phyloP scores from a whole-genome alignment of 371 early-diverging fungal species.

The Umbelopsis sp. region DNA sequence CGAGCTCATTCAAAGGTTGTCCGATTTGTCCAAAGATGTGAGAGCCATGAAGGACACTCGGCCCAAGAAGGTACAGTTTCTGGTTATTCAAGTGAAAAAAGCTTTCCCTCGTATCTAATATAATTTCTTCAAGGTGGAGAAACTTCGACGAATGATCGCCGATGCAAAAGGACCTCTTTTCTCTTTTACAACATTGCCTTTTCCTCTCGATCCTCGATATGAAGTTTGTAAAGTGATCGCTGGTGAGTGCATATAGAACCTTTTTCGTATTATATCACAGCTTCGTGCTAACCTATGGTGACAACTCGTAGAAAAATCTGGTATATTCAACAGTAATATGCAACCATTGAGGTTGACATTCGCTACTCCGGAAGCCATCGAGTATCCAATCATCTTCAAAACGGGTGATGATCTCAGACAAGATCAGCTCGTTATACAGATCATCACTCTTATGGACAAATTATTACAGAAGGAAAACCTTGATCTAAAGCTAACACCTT shows the following conservation, averaged over 20 bases:
- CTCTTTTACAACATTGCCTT: slow-evolving; percentile 77
- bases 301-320: slow-evolving; percentile 65
- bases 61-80: slow-evolving; percentile 69
- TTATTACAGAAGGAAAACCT: slow-evolving; percentile 92
- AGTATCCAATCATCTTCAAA: slow-evolving; percentile 94
- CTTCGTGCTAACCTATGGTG: not conserved
- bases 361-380: slow-evolving; percentile 71
- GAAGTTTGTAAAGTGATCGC: slow-evolving; percentile 84
- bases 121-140: slow-evolving; percentile 67
- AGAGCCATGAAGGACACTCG: slow-evolving; percentile 79
- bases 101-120: not conserved
- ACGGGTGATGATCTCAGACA: slow-evolving; percentile 96
- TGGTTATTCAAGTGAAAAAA: not conserved
- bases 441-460: slow-evolving; percentile 94
- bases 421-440: slow-evolving; percentile 96
- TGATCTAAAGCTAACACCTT: slow-evolving; percentile 90
- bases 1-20: slow-evolving; percentile 77
- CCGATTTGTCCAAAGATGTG: slow-evolving; percentile 73
- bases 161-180: slow-evolving; percentile 83
- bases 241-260: slow-evolving; percentile 42
- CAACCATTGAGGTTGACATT: slow-evolving; percentile 87
- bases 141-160: slow-evolving; percentile 68
- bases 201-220: slow-evolving; percentile 88
- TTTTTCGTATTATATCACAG: not conserved
- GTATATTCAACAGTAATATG: slow-evolving; percentile 90